These are phyloP conservation scores for Piromyces finnis DNA, from an alignment of 192 early-diverging fungal genomes.

Conservation along the genomic window DNA sequence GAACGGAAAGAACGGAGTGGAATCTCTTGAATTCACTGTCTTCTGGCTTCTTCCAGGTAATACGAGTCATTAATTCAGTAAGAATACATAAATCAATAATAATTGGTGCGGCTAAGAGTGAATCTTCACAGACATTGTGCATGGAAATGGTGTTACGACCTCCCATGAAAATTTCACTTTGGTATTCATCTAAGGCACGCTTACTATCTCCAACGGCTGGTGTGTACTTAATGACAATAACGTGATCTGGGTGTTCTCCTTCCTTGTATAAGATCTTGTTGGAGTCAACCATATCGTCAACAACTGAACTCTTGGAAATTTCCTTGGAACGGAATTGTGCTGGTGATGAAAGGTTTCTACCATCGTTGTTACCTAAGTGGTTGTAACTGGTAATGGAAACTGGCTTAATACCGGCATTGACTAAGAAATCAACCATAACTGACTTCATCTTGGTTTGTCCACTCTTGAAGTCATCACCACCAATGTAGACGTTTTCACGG, in stretches of 20 bases:
- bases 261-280: conserved; percentile 82
- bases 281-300: conserved; percentile 97
- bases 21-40: conserved; percentile 55
- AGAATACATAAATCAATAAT: conserved; percentile 92
- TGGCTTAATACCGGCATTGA: conserved; percentile 97
- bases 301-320: conserved; percentile 96
- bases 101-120: conserved; percentile 87
- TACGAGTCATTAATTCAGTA: conserved; percentile 94
- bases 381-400: conserved; percentile 42
- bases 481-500: conserved; percentile 75
- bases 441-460: conserved; percentile 99
- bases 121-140: conserved; percentile 99
- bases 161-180: conserved; percentile 97
- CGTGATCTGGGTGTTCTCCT: conserved; percentile 20
- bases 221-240: conserved; percentile 97
- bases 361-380: conserved; percentile 98
- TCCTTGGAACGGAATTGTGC: conserved; percentile 99
- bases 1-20: conserved; percentile 86
- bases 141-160: conserved; percentile 91
- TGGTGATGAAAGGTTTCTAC: conserved; percentile 89
- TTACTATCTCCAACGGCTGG: conserved; percentile 93
- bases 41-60: conserved; percentile 65
- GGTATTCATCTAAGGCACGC: conserved; percentile 96
- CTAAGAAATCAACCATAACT: conserved; percentile 93
- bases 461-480: conserved; percentile 99